These are phyloP conservation scores for Cryomyces minteri DNA, from an alignment of 495 filamentous ascomycete genomes.

Conservation along the genomic window DNA sequence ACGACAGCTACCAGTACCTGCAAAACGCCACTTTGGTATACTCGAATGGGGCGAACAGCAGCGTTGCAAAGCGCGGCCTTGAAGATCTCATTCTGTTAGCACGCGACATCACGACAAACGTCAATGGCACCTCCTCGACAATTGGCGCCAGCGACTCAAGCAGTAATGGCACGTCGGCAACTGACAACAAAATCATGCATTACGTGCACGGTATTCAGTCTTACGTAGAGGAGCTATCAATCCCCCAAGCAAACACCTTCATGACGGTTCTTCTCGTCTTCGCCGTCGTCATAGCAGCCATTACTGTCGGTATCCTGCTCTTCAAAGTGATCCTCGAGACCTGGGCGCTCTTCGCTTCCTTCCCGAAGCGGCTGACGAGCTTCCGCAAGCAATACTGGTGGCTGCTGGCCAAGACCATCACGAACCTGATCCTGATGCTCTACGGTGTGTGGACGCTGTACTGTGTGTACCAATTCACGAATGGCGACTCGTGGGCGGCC, in stretches of 20 bases:
- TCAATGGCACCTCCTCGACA: constrained; percentile 24
- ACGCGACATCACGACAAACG: constrained; percentile 32
- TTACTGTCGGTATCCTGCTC: constrained; percentile 72
- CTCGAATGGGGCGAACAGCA: constrained; percentile 25
- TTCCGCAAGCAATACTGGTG: constrained; percentile 97
- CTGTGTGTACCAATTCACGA: constrained; percentile 86
- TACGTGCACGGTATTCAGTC: constrained; percentile 51
- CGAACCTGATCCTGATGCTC: constrained; percentile 75
- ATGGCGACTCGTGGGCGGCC: constrained; percentile 91
- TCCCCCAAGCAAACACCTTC: constrained; percentile 83
- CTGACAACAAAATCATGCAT: constrained; percentile 25
- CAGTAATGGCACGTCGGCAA: constrained; percentile 7
- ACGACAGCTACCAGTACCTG: constrained; percentile 58
- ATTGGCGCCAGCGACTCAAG: constrained; percentile 4
- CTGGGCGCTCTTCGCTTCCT: constrained; percentile 79
- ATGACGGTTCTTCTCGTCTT: constrained; percentile 89
- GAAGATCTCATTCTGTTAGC: constrained; percentile 29
- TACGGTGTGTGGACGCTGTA: constrained; percentile 95
- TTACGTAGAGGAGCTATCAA: constrained; percentile 56
- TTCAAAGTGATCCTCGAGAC: constrained; percentile 83
- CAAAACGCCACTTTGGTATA: constrained; percentile 45
- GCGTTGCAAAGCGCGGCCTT: constrained; percentile 34
- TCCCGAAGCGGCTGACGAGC: constrained; percentile 59
- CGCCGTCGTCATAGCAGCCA: constrained; percentile 66
- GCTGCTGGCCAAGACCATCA: constrained; percentile 70